Base-by-base conservation (phyloP, 768 basidiomycete species). In the Terana coerulea region DNA sequence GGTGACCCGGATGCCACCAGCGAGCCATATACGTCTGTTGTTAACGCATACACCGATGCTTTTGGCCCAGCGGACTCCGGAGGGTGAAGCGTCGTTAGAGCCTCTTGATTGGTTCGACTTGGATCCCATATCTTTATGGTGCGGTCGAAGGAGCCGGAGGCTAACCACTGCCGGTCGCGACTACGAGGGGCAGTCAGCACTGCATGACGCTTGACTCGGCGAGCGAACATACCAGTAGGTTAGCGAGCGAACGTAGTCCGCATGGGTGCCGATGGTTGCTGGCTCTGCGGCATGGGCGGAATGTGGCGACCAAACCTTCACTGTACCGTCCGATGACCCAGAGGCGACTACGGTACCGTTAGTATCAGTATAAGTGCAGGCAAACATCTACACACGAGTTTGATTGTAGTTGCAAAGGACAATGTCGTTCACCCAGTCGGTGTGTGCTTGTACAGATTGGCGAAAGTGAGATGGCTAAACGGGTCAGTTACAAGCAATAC, bases 351-450 rank as follows among this genome's bases (percentile, higher is more conserved):
- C 3, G 14, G 15, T 14, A 36, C 56, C 55, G 42, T 40, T 30
- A 36, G 39, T 17, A 28, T n/a, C n/a, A n/a, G 33, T 33, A 33
- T 46, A 15, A 45, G 24, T 17, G 36, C 14, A 53, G 37, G 29
- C 3, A 33, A 33, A 37, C 5, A 1, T 25, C 14, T 2, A 69
- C 82, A 37, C 43, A 86, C 90, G 73, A 3, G 88, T 97, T 65
- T 95, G 94, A 58, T 97, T 93, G 54, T 83, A 77, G 64, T 98
- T 95, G 70, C 91, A 94, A 15, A 99, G 76, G 2, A 93, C 63
- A 41, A 98, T 81, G 61, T 98, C 95, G 64, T 97, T 99, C 30
- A 98, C 82, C 95, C 95, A 99, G 69, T 98, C 95, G 1, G 84
- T 85, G 65, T 98, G 94, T 5, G 82, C 79, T 64, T 98, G 94